A percentile compares a stretch with the other conserved stretches of the same genome.
These are phyloP conservation scores for Calonectria leucothoes DNA, from an alignment of 2,329 filamentous ascomycete species.

Conservation along the genomic window DNA sequence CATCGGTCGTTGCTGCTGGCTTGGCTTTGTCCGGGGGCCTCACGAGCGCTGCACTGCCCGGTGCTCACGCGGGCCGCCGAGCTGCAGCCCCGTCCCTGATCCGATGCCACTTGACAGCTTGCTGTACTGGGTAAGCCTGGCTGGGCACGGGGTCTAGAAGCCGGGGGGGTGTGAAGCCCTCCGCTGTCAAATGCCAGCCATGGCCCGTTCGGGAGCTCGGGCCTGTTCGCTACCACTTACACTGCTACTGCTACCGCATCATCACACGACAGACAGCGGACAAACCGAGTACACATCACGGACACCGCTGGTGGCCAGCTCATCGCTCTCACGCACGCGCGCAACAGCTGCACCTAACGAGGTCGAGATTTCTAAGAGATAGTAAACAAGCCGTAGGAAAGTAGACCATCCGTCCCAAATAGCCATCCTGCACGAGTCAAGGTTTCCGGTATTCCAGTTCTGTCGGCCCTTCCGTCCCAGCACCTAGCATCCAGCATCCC, in stretches of 20 bases:
- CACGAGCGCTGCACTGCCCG: neutral
- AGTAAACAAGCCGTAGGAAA: conserved; percentile 7
- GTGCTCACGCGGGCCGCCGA: conserved; percentile 11
- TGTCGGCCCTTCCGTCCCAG: conserved; percentile 16
- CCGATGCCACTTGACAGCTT: conserved; percentile 7
- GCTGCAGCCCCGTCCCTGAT: conserved; percentile 6
- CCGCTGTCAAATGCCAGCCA: conserved; percentile 8
- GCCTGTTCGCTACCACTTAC: neutral
- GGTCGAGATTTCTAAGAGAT: conserved; percentile 16
- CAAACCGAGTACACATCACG: neutral
- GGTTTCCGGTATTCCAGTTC: conserved; percentile 17
- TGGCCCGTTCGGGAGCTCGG: neutral
- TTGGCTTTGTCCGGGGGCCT: conserved; percentile 4
- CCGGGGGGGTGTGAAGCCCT: neutral
- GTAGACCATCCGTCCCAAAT: neutral
- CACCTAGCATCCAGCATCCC: conserved; percentile 8
- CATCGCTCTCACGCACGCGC: neutral
- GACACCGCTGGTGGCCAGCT: neutral
- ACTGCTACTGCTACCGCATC: too few species aligned
- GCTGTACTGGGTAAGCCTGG: neutral
- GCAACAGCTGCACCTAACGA: neutral
- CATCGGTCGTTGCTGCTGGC: neutral
- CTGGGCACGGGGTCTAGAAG: neutral
- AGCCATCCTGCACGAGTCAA: neutral
- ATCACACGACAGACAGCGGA: neutral